Percentiles rank a stretch among this genome's conserved stretches.
Evolutionary conservation across 495 filamentous ascomycete species (phyloP).

Genomic region (Cercophora samala): DNA sequence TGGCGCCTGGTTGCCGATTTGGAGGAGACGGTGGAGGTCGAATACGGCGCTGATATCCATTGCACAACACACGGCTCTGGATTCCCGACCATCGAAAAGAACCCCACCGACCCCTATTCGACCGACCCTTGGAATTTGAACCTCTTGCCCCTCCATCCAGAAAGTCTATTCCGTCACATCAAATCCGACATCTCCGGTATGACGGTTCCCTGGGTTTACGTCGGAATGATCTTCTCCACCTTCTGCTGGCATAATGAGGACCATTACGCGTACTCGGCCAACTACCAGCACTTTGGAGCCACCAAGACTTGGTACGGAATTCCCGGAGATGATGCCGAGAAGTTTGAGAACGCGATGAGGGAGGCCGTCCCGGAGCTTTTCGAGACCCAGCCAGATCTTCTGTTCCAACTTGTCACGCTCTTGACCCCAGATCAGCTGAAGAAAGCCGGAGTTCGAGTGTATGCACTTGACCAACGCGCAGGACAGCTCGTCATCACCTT

Average conservation of each 20-base stretch:
- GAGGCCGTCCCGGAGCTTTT: slow-evolving; percentile 95
- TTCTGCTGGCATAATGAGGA: slow-evolving; percentile 99
- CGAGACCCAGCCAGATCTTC: slow-evolving; percentile 91
- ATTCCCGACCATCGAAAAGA: slow-evolving; percentile 91
- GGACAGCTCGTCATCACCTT: slow-evolving; percentile 97
- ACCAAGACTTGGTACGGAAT: slow-evolving; percentile 99
- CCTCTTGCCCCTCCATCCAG: slow-evolving; percentile 81
- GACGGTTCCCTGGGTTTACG: slow-evolving; percentile 99
- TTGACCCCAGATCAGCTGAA: slow-evolving; percentile 91
- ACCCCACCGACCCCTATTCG: slow-evolving; percentile 80
- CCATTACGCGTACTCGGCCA: slow-evolving; percentile 95
- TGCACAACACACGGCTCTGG: slow-evolving; percentile 97
- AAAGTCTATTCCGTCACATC: slow-evolving; percentile 94
- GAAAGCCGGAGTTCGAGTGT: slow-evolving; percentile 90
- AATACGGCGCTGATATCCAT: slow-evolving; percentile 98
- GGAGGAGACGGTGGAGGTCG: slow-evolving; percentile 93
- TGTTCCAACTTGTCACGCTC: slow-evolving; percentile 95
- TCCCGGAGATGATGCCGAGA: slow-evolving; percentile 85
- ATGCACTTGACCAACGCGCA: slow-evolving; percentile 87
- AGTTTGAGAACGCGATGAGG: slow-evolving; percentile 92
- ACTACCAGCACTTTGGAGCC: slow-evolving; percentile 97
- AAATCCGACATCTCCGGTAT: slow-evolving; percentile 99
- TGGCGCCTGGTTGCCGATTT: slow-evolving; percentile 91
- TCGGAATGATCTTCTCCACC: slow-evolving; percentile 99
- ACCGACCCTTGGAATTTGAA: slow-evolving; percentile 96